Evolutionary conservation across 768 basidiomycete genomes (phyloP).

Genomic region (Steccherinum ochraceum): DNA sequence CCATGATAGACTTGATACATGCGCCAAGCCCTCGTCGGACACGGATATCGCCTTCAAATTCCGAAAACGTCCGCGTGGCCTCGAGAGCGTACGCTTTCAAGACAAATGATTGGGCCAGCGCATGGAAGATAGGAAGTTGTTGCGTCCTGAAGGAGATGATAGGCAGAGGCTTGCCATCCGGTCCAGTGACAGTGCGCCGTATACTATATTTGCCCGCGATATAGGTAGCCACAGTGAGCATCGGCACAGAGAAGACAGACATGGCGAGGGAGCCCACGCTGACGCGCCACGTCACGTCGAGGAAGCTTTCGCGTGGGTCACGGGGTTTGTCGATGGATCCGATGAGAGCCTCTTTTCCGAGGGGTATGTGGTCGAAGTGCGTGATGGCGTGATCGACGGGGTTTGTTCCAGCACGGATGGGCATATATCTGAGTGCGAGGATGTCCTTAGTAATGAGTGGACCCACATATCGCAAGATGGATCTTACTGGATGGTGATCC

Average conservation of each 20-base stretch:
- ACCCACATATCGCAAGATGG: background rate
- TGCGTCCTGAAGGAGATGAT: conserved; percentile 63
- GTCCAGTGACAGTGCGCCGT: conserved; percentile 46
- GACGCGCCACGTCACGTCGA: conserved; percentile 16
- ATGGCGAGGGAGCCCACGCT: conserved; percentile 18
- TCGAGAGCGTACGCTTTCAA: conserved; percentile 40
- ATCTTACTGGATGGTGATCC: conserved; percentile 17
- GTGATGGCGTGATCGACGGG: conserved; percentile 28
- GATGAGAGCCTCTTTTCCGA: conserved; percentile 22
- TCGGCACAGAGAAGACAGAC: conserved; percentile 29
- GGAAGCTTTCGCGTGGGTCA: conserved; percentile 16
- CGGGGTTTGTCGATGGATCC: conserved; percentile 11
- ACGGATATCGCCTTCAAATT: conserved; percentile 19
- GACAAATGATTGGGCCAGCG: conserved; percentile 47
- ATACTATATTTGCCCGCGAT: conserved; percentile 54
- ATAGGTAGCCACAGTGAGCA: conserved; percentile 44
- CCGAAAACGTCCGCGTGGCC: conserved; percentile 15
- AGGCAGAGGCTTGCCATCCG: conserved; percentile 34
- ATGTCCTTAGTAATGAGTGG: background rate
- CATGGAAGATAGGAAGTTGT: conserved; percentile 51
- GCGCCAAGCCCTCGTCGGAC: conserved; percentile 52
- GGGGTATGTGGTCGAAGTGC: conserved; percentile 24
- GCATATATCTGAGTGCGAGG: conserved; percentile 6
- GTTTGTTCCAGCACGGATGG: conserved; percentile 8
- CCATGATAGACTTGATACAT: conserved; percentile 48